Conservation (phyloP, 495 filamentous ascomycete species). For the Xylaria intraflava region DNA sequence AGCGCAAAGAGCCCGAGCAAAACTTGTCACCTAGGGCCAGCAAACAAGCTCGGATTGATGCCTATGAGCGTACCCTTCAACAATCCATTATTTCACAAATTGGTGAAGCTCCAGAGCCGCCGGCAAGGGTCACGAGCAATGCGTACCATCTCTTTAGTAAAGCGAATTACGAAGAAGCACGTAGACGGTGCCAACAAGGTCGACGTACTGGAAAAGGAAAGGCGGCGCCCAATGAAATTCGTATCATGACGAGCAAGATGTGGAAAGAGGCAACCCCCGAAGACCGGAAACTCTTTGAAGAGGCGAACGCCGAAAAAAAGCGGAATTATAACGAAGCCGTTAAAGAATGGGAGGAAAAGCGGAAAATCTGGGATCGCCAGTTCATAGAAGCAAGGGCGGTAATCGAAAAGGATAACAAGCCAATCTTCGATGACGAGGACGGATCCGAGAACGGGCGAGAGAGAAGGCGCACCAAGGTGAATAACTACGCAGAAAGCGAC, state of each 20-base stretch:
- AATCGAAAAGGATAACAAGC: constrained; percentile 58
- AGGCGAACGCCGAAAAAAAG: constrained; percentile 62
- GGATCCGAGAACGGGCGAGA: constrained; percentile 21
- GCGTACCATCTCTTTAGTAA: constrained; percentile 74
- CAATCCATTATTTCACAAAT: constrained; percentile 60
- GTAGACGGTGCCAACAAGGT: constrained; percentile 61
- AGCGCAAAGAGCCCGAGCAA: constrained; percentile 48
- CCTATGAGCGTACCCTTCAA: constrained; percentile 69
- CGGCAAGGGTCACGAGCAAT: constrained; percentile 62
- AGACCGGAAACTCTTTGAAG: constrained; percentile 66
- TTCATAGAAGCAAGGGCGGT: constrained; percentile 52
- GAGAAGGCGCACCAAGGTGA: constrained; percentile 27
- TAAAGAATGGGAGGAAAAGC: constrained; percentile 50
- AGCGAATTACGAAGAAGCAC: constrained; percentile 69
- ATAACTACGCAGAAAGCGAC: constrained; percentile 36
- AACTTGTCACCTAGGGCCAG: constrained; percentile 30
- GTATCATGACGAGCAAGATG: constrained; percentile 74
- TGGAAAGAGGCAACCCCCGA: constrained; percentile 72
- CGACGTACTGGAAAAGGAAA: constrained; percentile 58
- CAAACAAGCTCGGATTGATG: constrained; percentile 52
- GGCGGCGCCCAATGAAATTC: constrained; percentile 71
- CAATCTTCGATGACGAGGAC: constrained; percentile 16
- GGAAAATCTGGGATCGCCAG: constrained; percentile 63
- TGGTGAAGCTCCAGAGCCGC: constrained; percentile 65
- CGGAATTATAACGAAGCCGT: constrained; percentile 51